Base-by-base conservation (phyloP, 768 basidiomycete species). In the Amanita rimosa region DNA sequence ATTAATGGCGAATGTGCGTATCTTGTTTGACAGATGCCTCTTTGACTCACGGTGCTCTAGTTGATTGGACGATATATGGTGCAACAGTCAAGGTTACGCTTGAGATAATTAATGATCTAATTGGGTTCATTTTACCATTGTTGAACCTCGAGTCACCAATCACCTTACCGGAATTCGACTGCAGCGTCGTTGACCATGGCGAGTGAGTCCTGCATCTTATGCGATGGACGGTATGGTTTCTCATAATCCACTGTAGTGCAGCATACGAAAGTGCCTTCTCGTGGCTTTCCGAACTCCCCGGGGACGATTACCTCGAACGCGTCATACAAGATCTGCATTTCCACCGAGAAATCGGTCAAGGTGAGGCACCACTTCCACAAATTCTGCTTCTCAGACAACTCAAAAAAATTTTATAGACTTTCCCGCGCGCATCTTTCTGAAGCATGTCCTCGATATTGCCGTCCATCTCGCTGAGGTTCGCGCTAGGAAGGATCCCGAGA, bases 61-160 rank as follows among this genome's bases (percentile, higher is more conserved):
- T 79, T 55, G 66, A 79, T 51, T 84, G 82, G 81, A 59, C 57
- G 31, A 61, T 80, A 21, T 78, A 76, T 50, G 66, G 63, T 27
- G 65, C 67, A 45, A 52, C 79, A 7, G 54, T 81, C 0, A 67
- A 73, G 50, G 62, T 61, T 9, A 63, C 65, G 4, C 55, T 74
- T 13, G 55, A 51, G 0, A 54, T 79, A 9, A 58, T 81, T 31
- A 75, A 73, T 53, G 60, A 55, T 21, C 58, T 69, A 22, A 54
- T 65, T 39, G 48, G 55, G 38, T 55, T 61, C 41, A 55, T 67
- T 45, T 52, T 54, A 10, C 44, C 53, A 9, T 54, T 76, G 4
- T 48, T 71, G n/a, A 56, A 56, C 1, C 49, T 59, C 17, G 60
- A 55, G 26, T 46, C 29, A 17, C 49, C 52, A 13, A 57, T 53